A percentile compares a stretch with the other conserved stretches of the same genome.
Evolutionary conservation across 768 basidiomycete species (phyloP).

Genomic region (Mycena pura): DNA sequence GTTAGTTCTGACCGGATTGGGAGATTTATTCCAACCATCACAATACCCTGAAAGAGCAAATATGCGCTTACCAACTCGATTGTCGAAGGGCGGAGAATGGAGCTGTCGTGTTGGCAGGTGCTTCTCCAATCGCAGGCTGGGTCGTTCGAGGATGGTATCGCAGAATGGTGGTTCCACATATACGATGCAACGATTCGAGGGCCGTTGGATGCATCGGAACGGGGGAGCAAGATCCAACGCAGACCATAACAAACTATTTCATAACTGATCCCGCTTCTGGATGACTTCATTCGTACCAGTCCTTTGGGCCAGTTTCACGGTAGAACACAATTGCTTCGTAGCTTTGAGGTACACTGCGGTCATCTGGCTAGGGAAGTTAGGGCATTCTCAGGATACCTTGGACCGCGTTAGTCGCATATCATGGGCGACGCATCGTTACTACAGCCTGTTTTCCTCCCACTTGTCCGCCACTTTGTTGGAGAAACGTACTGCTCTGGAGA

Average conservation of each 20-base stretch:
- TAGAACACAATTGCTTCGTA: slow-evolving; percentile 69
- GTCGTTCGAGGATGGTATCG: slow-evolving; percentile 54
- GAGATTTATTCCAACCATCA: slow-evolving; percentile 94
- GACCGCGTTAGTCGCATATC: slow-evolving; percentile 64
- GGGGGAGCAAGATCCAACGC: slow-evolving; percentile 39
- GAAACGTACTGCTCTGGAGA: slow-evolving; percentile 72
- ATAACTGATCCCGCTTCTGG: slow-evolving; percentile 76
- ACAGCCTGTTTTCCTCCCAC: slow-evolving; percentile 59
- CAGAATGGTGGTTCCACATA: slow-evolving; percentile 89
- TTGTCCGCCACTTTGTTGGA: slow-evolving; percentile 56
- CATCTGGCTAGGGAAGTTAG: slow-evolving; percentile 42
- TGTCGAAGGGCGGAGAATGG: slow-evolving; percentile 89
- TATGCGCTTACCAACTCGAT: slow-evolving; percentile 73
- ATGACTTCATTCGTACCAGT: slow-evolving; percentile 75
- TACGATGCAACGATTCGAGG: slow-evolving; percentile 82
- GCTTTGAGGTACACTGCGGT: slow-evolving; percentile 64
- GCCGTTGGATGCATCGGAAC: slow-evolving; percentile 52
- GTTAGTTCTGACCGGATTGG: slow-evolving; percentile 91
- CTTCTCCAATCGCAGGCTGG: slow-evolving; percentile 76
- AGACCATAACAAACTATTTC: slow-evolving; percentile 59
- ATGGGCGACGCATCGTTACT: slow-evolving; percentile 65
- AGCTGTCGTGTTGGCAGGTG: slow-evolving; percentile 85
- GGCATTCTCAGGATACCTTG: slow-evolving; percentile 42
- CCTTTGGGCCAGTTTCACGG: slow-evolving; percentile 85
- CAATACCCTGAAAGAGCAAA: slow-evolving; percentile 75